Evolutionary conservation across 352 stramenopile species (phyloP), one percentile per base, ranked within the genome.

Genomic region (Phytopythium chamaehyphon): DNA sequence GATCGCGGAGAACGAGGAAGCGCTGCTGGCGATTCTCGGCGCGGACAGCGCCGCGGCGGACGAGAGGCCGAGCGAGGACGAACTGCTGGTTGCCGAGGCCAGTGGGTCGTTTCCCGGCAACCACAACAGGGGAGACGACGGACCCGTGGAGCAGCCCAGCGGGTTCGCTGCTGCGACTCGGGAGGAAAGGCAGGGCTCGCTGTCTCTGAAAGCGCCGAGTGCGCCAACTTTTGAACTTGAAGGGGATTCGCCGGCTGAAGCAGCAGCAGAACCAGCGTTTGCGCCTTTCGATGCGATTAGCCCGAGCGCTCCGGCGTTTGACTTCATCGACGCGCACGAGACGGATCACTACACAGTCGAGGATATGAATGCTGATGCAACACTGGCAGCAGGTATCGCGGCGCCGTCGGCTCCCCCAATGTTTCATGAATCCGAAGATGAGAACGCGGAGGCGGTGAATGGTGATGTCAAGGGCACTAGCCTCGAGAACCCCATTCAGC

Each of bases 1-100:
- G 50, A 83, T 88, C 55, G 57, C 42, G 22, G 66, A 74, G 40
- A 76, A 86, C 40, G 77, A 88, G 49, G 71, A 88, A 15, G 69
- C 84, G 12, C 57, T 88, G 8, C 51, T 83, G 45, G 60, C 63
- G 23, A 53, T 90, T 15, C 54, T 86, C 19, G 62, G 62, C 5
- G 61, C 50, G 1, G 52, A 28, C 24, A 6, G 7, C 38, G 24
- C 37, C 40, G 14, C 43, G 38, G 45, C 31, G 14, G 15, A 42
- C 18, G 26, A 36, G 50, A 11, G 24, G 19, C 16, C 42, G 21
- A 28, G 42, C 19, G 52, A 10, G 11, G 52, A 61, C 38, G 42
- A 64, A n/a, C 43, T 57, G 22, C 44, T 71, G 14, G 54, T 69
- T 0, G 58, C 58, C 1, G 60, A 66, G 55, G 61, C 36, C n/a